Conservation (phyloP, 2,329 filamentous ascomycete species). For the Periconia digitata region DNA sequence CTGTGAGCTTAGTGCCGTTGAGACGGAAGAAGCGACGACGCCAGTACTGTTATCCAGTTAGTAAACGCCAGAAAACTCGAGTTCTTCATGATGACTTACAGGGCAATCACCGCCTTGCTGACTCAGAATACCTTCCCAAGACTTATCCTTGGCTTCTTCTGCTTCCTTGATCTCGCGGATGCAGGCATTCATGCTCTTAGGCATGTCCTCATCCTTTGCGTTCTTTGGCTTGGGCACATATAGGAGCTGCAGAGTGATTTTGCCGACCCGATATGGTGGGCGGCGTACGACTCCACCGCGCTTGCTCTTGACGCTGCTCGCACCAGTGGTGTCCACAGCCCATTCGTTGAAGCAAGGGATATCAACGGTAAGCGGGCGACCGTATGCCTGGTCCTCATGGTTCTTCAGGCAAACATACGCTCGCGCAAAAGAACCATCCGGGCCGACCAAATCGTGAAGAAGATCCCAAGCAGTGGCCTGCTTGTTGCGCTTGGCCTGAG, state of each 20-base stretch:
- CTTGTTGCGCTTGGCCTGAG: conserved; percentile 56
- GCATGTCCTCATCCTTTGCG: conserved; percentile 90
- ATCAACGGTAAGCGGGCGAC: conserved; percentile 83
- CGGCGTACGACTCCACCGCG: conserved; percentile 70
- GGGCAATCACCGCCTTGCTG: conserved; percentile 98
- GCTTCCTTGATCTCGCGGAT: conserved; percentile 91
- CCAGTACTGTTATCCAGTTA: conserved; percentile 71
- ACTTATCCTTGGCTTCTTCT: conserved; percentile 74
- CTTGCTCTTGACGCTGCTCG: conserved; percentile 94
- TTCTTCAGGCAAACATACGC: conserved; percentile 93
- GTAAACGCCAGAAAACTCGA: background rate
- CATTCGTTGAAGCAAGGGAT: conserved; percentile 98
- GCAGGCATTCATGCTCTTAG: conserved; percentile 98
- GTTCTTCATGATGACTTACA: conserved; percentile 59
- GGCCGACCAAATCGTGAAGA: conserved; percentile 80
- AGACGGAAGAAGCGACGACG: conserved; percentile 97
- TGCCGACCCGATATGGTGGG: conserved; percentile 95
- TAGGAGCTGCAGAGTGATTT: conserved; percentile 88
- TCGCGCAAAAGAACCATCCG: conserved; percentile 91
- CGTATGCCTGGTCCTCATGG: conserved; percentile 85
- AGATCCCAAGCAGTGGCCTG: conserved; percentile 81
- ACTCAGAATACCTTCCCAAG: conserved; percentile 86
- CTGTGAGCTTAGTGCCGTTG: conserved; percentile 84
- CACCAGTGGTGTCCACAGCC: conserved; percentile 80
- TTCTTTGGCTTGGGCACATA: conserved; percentile 93